A percentile compares a stretch with the other conserved stretches of the same genome.
These are phyloP conservation scores for Quercus wislizeni DNA, from an alignment of 306 rosid genomes.

Conservation along the genomic window DNA sequence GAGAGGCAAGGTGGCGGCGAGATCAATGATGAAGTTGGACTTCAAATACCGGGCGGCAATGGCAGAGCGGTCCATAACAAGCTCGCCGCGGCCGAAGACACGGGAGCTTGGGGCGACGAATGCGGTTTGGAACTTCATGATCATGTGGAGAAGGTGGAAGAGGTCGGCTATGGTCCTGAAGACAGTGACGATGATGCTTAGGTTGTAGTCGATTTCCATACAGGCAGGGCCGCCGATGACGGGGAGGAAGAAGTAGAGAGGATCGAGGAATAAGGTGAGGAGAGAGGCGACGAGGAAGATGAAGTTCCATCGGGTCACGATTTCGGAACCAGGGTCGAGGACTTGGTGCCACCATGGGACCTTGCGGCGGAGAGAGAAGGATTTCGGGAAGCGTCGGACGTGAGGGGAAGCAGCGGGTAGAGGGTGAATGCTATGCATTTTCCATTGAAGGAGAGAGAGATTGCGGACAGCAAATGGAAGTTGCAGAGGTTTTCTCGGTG, in stretches of 20 bases:
- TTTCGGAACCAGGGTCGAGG: slow-evolving; percentile 54
- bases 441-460: slow-evolving; percentile 1
- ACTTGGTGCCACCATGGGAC: slow-evolving; percentile 81
- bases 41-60: slow-evolving; percentile 62
- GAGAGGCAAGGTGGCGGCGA: slow-evolving; percentile 73
- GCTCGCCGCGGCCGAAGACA: slow-evolving; percentile 67
- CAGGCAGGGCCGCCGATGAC: slow-evolving; percentile 55
- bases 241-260: slow-evolving; percentile 76
- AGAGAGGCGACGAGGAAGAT: slow-evolving; percentile 53
- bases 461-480: neutral
- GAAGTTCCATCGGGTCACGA: slow-evolving; percentile 59
- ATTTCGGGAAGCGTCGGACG: slow-evolving; percentile 32
- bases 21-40: slow-evolving; percentile 60
- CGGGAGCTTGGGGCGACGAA: slow-evolving; percentile 46
- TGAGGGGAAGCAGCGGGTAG: slow-evolving; percentile 27
- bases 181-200: slow-evolving; percentile 59
- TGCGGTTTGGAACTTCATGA: slow-evolving; percentile 73
- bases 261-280: slow-evolving; percentile 74
- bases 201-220: slow-evolving; percentile 43
- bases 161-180: slow-evolving; percentile 64
- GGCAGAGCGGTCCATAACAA: slow-evolving; percentile 47
- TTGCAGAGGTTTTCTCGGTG: neutral
- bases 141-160: slow-evolving; percentile 59
- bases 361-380: slow-evolving; percentile 47
- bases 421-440: slow-evolving; percentile 24